These are phyloP conservation scores for Cladophialophora chaetospira DNA, from an alignment of 2,329 filamentous ascomycete species.

Conservation along the genomic window DNA sequence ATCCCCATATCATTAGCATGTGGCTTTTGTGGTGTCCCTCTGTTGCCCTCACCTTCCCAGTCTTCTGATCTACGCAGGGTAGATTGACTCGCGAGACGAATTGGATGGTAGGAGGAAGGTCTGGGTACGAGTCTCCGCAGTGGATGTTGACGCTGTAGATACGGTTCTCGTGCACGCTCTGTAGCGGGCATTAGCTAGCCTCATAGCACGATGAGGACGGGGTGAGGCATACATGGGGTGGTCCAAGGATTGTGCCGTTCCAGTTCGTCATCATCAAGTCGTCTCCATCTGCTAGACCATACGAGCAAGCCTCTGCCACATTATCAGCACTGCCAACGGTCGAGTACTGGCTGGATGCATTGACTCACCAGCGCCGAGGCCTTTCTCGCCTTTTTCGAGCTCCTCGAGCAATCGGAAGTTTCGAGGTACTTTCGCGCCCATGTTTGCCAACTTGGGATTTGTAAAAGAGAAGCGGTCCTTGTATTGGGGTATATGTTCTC, in stretches of 20 bases:
- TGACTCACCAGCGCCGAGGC: conserved; percentile 76
- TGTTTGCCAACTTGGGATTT: conserved; percentile 34
- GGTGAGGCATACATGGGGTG: conserved; percentile 75
- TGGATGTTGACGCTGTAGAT: conserved; percentile 98
- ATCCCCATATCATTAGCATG: neutral
- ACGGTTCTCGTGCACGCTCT: conserved; percentile 97
- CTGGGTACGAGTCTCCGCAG: conserved; percentile 87
- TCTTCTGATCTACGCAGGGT: conserved; percentile 82
- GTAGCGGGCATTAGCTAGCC: conserved; percentile 14
- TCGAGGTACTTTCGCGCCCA: conserved; percentile 79
- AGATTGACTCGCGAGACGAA: conserved; percentile 95
- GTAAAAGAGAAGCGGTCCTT: neutral
- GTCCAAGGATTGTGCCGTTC: conserved; percentile 96
- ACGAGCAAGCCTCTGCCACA: conserved; percentile 83
- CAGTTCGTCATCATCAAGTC: conserved; percentile 97
- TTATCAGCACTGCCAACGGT: conserved; percentile 30
- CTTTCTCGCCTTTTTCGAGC: conserved; percentile 98
- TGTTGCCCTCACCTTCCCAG: conserved; percentile 64
- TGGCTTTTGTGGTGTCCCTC: neutral
- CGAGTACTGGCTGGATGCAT: conserved; percentile 15
- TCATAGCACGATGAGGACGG: too few species aligned
- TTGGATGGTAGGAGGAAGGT: conserved; percentile 82
- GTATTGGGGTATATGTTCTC: neutral
- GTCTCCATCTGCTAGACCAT: conserved; percentile 89
- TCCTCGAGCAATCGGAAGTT: conserved; percentile 97